A percentile compares a stretch with the other conserved stretches of the same genome.
These are phyloP conservation scores for Giardia duodenalis DNA, from an alignment of 208 protist species.

Conservation along the genomic window DNA sequence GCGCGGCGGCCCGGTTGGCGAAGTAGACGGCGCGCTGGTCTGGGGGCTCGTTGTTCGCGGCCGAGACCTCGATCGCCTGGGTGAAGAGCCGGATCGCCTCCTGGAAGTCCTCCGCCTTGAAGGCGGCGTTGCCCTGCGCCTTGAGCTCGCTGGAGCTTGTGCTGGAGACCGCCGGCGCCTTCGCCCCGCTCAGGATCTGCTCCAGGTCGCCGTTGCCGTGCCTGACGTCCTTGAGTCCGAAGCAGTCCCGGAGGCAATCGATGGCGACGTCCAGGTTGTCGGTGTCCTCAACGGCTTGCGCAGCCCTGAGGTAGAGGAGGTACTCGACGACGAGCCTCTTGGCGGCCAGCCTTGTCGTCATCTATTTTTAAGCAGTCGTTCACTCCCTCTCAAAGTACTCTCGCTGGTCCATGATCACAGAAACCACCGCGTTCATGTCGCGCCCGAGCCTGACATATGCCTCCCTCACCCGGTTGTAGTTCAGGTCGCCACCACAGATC, in stretches of 20 bases:
- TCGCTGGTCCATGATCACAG: background rate
- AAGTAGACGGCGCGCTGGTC: background rate
- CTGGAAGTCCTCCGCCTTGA: background rate
- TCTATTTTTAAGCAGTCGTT: background rate
- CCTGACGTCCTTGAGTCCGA: background rate
- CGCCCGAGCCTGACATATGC: background rate
- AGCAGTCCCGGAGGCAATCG: background rate
- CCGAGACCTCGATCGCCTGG: background rate
- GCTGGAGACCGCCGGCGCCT: background rate
- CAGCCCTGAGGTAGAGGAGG: background rate
- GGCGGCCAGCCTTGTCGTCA: background rate
- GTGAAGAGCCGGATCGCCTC: background rate
- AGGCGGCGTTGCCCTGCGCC: background rate
- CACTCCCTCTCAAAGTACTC: background rate
- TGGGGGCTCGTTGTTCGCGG: background rate
- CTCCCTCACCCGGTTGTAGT: background rate
- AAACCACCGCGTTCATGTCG: background rate
- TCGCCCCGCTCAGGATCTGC: background rate
- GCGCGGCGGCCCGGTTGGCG: background rate
- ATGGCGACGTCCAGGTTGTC: background rate
- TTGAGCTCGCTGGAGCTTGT: background rate
- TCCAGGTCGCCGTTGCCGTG: background rate
- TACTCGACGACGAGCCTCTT: background rate
- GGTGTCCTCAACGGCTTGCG: background rate
- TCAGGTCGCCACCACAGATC: background rate